Evolutionary conservation across 2,329 filamentous ascomycete genomes (phyloP), one percentile per base, ranked within the genome.

Genomic region (Fusarium sp.): DNA sequence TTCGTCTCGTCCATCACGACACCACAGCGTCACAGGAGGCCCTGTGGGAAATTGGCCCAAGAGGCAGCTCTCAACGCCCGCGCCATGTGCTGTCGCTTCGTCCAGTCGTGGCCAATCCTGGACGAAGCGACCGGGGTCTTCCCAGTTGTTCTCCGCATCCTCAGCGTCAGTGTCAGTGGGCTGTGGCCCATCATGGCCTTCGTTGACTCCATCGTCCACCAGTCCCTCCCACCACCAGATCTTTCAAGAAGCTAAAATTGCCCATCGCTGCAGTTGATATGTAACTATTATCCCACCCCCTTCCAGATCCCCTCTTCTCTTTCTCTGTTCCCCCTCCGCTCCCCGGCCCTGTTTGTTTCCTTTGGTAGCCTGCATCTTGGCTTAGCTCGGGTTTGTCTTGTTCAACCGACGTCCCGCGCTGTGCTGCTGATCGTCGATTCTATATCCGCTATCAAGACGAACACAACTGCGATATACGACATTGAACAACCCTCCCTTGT

Each of bases 11-110:
- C 70, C 60, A 73, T 73, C 69, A 73, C 65, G 65, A 63, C 66
- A 75, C 59, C 55, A 60, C 71, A 51, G 70, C 70, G 73, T 75
- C 73, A 73, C 63, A 74, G 64, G 60, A 75, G 73, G 71, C 50
- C 48, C 40, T 64, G 43, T 59, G 66, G 73, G 73, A 75, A 68
- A 75, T 75, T 74, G 64, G 58, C 70, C 66, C 51, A 56, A 62
- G 60, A 64, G 61, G 60, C 62, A 65, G 46, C 57, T 71, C 65
- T 66, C 62, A 62, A 62, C 59, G 58, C 62, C 71, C 64, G 44
- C 70, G 62, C 73, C 72, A 74, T 74, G 62, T 66, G 53, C 57
- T 68, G 41, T 37, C 27, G 52, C 53, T 66, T 68, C 57, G 50
- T 70, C 68, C 68, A 71, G 62, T 75, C 67, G 66, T 64, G 55